A percentile compares a stretch with the other conserved stretches of the same genome.
Evolutionary conservation across 768 basidiomycete species (phyloP).

Genomic region (Amanita polypyramis): DNA sequence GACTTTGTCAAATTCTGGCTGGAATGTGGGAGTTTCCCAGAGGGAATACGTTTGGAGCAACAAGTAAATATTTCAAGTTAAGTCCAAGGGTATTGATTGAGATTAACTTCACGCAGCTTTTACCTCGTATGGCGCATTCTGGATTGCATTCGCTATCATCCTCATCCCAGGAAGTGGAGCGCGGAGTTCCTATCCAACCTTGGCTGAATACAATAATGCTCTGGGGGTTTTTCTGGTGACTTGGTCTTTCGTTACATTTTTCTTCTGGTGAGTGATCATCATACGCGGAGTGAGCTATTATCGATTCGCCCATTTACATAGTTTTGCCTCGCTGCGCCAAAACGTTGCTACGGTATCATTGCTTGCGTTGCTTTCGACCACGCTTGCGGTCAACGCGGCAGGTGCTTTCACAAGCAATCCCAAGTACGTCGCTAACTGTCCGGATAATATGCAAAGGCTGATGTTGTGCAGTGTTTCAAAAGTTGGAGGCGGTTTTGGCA

Average conservation of each 20-base stretch:
- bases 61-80: slow-evolving; percentile 27
- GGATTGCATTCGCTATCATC: slow-evolving; percentile 54
- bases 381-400: slow-evolving; percentile 30
- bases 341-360: slow-evolving; percentile 26
- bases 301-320: slow-evolving; percentile 1
- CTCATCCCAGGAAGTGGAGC: slow-evolving; percentile 49
- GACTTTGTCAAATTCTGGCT: slow-evolving; percentile 58
- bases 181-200: slow-evolving; percentile 27
- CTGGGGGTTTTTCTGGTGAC: slow-evolving; percentile 49
- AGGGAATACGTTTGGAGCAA: slow-evolving; percentile 49
- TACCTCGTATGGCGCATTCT: slow-evolving; percentile 60
- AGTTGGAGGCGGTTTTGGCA: slow-evolving; percentile 34
- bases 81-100: neutral
- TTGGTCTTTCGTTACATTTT: slow-evolving; percentile 49
- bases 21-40: slow-evolving; percentile 61
- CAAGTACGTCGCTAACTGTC: slow-evolving; percentile 16
- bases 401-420: slow-evolving; percentile 22
- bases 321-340: slow-evolving; percentile 16
- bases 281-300: neutral
- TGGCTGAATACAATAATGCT: slow-evolving; percentile 27
- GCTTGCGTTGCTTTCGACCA: slow-evolving; percentile 25
- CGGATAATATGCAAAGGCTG: neutral
- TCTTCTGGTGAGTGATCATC: slow-evolving; percentile 33
- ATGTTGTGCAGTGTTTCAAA: slow-evolving; percentile 20
- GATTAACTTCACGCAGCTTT: slow-evolving; percentile 32